A percentile compares a stretch with the other conserved stretches of the same genome.
Evolutionary conservation across 306 rosid genomes (phyloP).

Genomic region (Vigna hirtella): DNA sequence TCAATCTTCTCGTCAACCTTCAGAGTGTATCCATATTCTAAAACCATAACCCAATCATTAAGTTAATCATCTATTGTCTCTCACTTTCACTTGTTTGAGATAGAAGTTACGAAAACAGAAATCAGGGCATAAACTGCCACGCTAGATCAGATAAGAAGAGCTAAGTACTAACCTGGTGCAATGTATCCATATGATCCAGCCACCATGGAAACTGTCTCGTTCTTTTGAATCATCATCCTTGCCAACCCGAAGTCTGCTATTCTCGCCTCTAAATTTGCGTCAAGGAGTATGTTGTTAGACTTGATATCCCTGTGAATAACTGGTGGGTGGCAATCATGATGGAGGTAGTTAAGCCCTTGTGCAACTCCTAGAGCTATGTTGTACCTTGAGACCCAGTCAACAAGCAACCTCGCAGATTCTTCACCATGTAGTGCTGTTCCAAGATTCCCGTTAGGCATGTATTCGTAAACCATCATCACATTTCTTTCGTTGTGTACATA

Average conservation of each 20-base stretch:
- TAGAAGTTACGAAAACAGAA: background rate
- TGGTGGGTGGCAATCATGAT: constrained; percentile 86
- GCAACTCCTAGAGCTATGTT: constrained; percentile 89
- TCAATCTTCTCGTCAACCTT: constrained; percentile 89
- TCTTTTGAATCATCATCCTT: constrained; percentile 76
- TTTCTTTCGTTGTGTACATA: constrained; percentile 81
- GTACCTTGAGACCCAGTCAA: constrained; percentile 91
- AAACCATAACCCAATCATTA: constrained; percentile 6
- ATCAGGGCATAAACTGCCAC: background rate
- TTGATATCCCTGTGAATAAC: constrained; percentile 88
- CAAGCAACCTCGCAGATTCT: constrained; percentile 62
- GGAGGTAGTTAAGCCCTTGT: constrained; percentile 85
- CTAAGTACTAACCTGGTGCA: constrained; percentile 83
- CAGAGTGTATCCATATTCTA: constrained; percentile 85
- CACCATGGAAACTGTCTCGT: constrained; percentile 83
- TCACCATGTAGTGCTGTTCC: constrained; percentile 83
- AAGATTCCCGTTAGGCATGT: constrained; percentile 88
- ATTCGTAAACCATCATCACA: constrained; percentile 79
- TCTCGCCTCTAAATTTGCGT: constrained; percentile 77
- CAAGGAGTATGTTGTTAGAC: constrained; percentile 91
- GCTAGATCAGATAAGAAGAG: background rate
- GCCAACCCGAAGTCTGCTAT: constrained; percentile 97
- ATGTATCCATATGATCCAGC: constrained; percentile 97
- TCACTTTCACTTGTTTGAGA: constrained; percentile 23
- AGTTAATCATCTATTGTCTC: constrained; percentile 12